Evolutionary conservation across 2,329 filamentous ascomycete species (phyloP).

Genomic region (Monilinia fructicola): DNA sequence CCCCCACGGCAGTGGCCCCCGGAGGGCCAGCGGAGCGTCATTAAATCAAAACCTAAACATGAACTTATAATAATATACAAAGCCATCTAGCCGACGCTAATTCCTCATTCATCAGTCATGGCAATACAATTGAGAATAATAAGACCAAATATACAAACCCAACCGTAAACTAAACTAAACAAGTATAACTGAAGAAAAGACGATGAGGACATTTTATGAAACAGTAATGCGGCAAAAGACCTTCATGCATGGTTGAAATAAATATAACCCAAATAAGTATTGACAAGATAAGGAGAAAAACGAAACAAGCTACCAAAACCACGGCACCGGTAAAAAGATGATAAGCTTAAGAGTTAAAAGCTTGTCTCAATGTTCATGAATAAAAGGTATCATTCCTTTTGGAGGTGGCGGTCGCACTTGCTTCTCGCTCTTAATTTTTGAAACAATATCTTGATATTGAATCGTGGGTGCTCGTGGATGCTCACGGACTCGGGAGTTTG

Average conservation of each 20-base stretch:
- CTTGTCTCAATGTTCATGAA: not conserved
- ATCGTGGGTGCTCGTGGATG: too few relatives aligned
- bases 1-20: too few relatives aligned
- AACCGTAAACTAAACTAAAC: not conserved
- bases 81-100: too few relatives aligned
- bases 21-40: too few relatives aligned
- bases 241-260: constrained; percentile 1
- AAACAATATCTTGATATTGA: not conserved
- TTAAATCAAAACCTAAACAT: too few relatives aligned
- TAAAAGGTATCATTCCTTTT: not conserved
- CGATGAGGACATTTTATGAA: not conserved
- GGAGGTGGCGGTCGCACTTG: not conserved
- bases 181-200: not conserved
- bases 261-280: not conserved
- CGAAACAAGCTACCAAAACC: not conserved
- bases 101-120: too few relatives aligned
- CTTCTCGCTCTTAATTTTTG: not conserved
- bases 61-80: too few relatives aligned
- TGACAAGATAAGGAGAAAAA: too few relatives aligned
- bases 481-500: not conserved
- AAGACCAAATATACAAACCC: not conserved
- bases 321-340: not conserved
- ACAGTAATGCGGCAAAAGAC: not conserved
- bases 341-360: not conserved
- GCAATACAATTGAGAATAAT: not conserved